Evolutionary conservation across 805 yeast species (phyloP), one percentile per base, ranked within the genome.

Genomic region (Vanderwaltozyma tropicalis): DNA sequence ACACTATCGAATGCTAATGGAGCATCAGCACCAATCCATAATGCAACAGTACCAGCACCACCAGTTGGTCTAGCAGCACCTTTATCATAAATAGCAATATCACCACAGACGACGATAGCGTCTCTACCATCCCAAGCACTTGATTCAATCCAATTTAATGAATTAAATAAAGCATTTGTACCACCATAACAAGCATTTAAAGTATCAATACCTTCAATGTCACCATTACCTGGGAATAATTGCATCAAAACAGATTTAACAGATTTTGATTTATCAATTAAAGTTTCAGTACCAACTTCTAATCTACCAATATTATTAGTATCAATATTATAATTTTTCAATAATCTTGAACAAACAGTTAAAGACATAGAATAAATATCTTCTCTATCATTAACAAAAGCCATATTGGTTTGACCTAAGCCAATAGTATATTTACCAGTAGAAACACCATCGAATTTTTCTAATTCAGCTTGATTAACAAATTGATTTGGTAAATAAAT

Each of bases 51-150:
- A 61, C 98, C 98, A 39, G 94, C 96, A 69, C 98, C 98, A 63
- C 98, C 98, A 38, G 98, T 92, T 58, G 98, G 98, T 73, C 98
- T 81, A 40, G 98, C 98, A 28, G 94, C 81, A 61, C 98, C 98
- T 68, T 88, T 76, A 54, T 88, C 87, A 66, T 92, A 92, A 50
- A 92, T 80, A 57, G 98, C 98, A 63, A 92, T 92, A 66, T 92
- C 98, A 65, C 96, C 97, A 59, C 92, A 79, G 17, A 89, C 95
- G 40, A 89, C 98, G 54, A 92, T 76, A 40, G 97, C 97, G 57
- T 89, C 87, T 64, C 97, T 78, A 46, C 98, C 98, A 58, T 92
- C 98, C 98, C 98, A 92, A 31, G 89, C 72, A 21, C 85, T 76
- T 24, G 96, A 85, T 68, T 92, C 96, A 48, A 92, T 65, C 97